These are phyloP conservation scores for Furcasterigmium furcatum DNA, from an alignment of 2,329 filamentous ascomycete genomes.

Conservation along the genomic window DNA sequence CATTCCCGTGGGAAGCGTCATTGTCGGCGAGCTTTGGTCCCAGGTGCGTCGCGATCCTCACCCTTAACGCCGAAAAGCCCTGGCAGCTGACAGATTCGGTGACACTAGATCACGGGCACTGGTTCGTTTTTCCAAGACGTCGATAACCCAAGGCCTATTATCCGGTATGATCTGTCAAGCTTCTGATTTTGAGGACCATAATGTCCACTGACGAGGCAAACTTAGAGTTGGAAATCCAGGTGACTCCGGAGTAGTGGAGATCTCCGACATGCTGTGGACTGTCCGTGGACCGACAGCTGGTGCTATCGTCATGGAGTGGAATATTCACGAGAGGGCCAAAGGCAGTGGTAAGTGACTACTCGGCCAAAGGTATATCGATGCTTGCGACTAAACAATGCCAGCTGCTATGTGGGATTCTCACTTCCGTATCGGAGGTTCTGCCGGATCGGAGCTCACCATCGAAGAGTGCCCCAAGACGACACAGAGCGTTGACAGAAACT, in stretches of 20 bases:
- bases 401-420: conserved; percentile 69
- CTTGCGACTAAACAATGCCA: conserved; percentile 18
- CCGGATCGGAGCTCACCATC: conserved; percentile 19
- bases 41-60: too few relatives aligned
- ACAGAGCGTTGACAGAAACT: conserved; percentile 14
- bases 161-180: conserved; percentile 33
- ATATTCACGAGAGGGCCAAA: conserved; percentile 51
- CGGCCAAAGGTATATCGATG: too few relatives aligned
- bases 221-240: conserved; percentile 58
- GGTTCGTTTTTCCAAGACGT: conserved; percentile 54
- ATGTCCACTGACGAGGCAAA: too few relatives aligned
- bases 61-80: too few relatives aligned
- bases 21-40: conserved; percentile 67
- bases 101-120: conserved; percentile 65
- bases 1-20: conserved; percentile 45
- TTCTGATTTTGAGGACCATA: too few relatives aligned
- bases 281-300: conserved; percentile 65
- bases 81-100: too few relatives aligned
- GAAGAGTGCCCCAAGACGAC: conserved; percentile 16
- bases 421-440: conserved; percentile 69
- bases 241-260: conserved; percentile 63
- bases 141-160: conserved; percentile 59
- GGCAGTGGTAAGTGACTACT: conserved; percentile 25
- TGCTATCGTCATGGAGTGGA: conserved; percentile 71
- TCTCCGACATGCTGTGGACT: conserved; percentile 69